Base-by-base conservation (phyloP, 495 filamentous ascomycete genomes). In the Penicillium atrosanguineum region DNA sequence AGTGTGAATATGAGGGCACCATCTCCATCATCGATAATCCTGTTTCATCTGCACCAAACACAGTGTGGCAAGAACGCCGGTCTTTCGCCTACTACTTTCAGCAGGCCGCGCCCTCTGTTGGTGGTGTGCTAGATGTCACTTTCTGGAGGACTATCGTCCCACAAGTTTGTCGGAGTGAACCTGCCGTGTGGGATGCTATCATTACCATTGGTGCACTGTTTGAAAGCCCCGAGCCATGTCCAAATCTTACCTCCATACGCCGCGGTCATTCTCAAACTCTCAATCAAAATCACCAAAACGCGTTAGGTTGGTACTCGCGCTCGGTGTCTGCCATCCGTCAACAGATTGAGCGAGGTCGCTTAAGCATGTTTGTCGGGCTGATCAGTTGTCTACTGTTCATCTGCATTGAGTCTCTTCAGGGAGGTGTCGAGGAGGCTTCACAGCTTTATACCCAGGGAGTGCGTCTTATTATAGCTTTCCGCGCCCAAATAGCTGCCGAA, bases 71-170 rank as follows among this genome's bases (percentile, higher is more conserved):
- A 15, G 68, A 72, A 47, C 63, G 65, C 31, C 70, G 77, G n/a
- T 71, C 78, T 18, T 75, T 83, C 26, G 71, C 78, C 42, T 81
- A 79, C 56, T 83, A 82, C 52, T 75, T 75, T 55, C 61, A 74
- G 28, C 68, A 75, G 48, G 74, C 74, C 0, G 74, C 74, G 1
- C 74, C 70, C 15, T 68, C 61, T 38, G 67, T 81, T 1, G 75
- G 76, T 2, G 79, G 69, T 25, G 72, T 67, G 18, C 62, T 78
- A 50, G 69, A 76, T 44, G 57, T 72, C 20, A 68, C 71, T 47
- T 83, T 85, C 48, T 84, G 80, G 81, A 70, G 76, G 3, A 64
- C 70, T 25, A 59, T 82, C 16, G 73, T 82, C 8, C 71, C 80
- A 6, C 80, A 82, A 52, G 73, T 80, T 23, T 78, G 78, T 59